Conservation (phyloP, 2,329 filamentous ascomycete species). For the Knufia fluminis region DNA sequence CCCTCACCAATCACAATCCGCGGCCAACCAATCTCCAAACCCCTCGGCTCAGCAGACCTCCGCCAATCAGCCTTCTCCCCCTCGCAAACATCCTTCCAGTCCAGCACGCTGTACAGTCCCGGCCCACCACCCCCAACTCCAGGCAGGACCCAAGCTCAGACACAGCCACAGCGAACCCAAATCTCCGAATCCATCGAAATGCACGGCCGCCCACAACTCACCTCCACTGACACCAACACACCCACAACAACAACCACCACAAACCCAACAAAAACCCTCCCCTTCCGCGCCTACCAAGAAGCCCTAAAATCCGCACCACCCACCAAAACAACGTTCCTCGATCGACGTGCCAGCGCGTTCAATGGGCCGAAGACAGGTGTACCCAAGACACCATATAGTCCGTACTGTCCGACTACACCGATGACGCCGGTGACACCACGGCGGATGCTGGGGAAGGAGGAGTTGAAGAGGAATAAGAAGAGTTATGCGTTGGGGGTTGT, state of each 20-base stretch:
- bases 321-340: conserved; percentile 42
- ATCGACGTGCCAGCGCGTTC: conserved; percentile 30
- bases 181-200: conserved; percentile 7
- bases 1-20: conserved; percentile 37
- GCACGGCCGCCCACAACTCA: conserved; percentile 6
- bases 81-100: conserved; percentile 47
- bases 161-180: too few species aligned
- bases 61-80: conserved; percentile 37
- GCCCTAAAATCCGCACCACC: conserved; percentile 33
- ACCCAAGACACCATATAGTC: conserved; percentile 40
- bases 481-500: conserved; percentile 36
- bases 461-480: conserved; percentile 34
- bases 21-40: conserved; percentile 50
- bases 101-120: conserved; percentile 47
- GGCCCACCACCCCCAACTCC: conserved; percentile 48
- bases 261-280: conserved; percentile 30
- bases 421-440: conserved; percentile 42
- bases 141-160: conserved; percentile 9
- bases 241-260: conserved; percentile 19
- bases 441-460: conserved; percentile 35
- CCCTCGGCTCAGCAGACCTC: conserved; percentile 39
- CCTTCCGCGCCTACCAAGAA: conserved; percentile 35
- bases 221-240: conserved; percentile 43
- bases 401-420: conserved; percentile 43
- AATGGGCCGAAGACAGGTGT: conserved; percentile 38